A percentile compares a stretch with the other conserved stretches of the same genome.
These are phyloP conservation scores for Russula abietina DNA, from an alignment of 768 basidiomycete genomes.

Conservation along the genomic window DNA sequence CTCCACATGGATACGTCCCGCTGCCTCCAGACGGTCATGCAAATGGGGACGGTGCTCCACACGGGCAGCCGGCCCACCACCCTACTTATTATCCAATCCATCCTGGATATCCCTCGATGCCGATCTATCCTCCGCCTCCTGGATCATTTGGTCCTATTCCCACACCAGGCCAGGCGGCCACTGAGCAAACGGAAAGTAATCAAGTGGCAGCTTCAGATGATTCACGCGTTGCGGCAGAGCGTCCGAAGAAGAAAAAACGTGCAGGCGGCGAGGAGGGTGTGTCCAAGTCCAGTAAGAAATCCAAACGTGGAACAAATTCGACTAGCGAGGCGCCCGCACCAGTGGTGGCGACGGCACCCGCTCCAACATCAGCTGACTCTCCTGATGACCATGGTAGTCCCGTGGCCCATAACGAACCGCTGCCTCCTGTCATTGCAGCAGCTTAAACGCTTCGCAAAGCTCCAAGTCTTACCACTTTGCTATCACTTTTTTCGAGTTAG, in stretches of 20 bases:
- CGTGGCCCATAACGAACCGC: constrained; percentile 14
- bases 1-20: constrained; percentile 38
- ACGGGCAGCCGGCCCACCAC: constrained; percentile 30
- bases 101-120: constrained; percentile 32
- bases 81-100: constrained; percentile 38
- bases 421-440: constrained; percentile 25
- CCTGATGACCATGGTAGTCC: constrained; percentile 17
- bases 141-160: constrained; percentile 25
- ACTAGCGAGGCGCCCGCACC: background rate
- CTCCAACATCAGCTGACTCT: constrained; percentile 3
- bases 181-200: constrained; percentile 24
- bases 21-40: constrained; percentile 33
- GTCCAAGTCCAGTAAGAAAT: constrained; percentile 32
- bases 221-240: background rate
- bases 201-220: constrained; percentile 24
- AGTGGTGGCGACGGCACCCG: background rate
- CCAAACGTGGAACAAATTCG: constrained; percentile 26
- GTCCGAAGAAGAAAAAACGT: constrained; percentile 22
- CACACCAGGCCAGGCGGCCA: constrained; percentile 2
- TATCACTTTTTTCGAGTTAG: background rate
- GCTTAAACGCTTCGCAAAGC: constrained; percentile 6
- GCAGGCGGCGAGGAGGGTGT: constrained; percentile 29
- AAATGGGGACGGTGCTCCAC: constrained; percentile 31
- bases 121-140: constrained; percentile 30
- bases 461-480: background rate